Base-by-base conservation (phyloP, 2,329 filamentous ascomycete genomes). In the Aspergillus sp. region DNA sequence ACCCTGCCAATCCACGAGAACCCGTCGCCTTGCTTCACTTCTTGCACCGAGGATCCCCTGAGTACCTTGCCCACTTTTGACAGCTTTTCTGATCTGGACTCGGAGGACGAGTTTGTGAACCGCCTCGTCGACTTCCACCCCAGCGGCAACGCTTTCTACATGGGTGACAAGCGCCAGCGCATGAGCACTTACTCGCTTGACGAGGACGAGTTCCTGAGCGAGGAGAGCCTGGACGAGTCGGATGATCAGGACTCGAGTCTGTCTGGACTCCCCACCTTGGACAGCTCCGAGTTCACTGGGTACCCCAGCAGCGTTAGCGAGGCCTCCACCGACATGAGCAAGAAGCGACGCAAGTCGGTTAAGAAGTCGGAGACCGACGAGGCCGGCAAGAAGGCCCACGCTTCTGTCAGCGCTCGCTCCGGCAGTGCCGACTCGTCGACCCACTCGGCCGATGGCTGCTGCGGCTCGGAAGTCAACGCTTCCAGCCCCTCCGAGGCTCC, bases 71-170 rank as follows among this genome's bases (percentile, higher is more conserved):
- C 90, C 26, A 81, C 84, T 9, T 96, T 96, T 67, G 91, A 96
- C 75, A 90, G 92, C 65, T 86, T 96, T 66, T 95, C 93, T 24
- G 92, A 96, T 69, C 84, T 96, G 58, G 93, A 96, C 74, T 92
- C 90, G 0, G 93, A 96, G 70, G 91, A 96, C 83, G 91, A 95
- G 73, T 92, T 96, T 70, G 84, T 87, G 69, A 88, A 86, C 73
- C 84, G 85, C 57, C 84, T 96, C 9, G 87, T 92, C 64, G 87
- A 91, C 71, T 89, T 92, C 65, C 81, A 85, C 63, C 74, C 82
- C 20, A 78, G 81, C 45, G 79, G 83, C 52, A 87, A 88, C 75
- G 79, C 85, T 12, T 80, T 84, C 66, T 88, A 84, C 74, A 73
- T 84, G 60, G 82, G 83, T 57, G 84, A 79, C 71, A 92, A 91